phyloP scores from a whole-genome alignment of 208 protist genomes.

The Vickermania ingenoplastis region DNA sequence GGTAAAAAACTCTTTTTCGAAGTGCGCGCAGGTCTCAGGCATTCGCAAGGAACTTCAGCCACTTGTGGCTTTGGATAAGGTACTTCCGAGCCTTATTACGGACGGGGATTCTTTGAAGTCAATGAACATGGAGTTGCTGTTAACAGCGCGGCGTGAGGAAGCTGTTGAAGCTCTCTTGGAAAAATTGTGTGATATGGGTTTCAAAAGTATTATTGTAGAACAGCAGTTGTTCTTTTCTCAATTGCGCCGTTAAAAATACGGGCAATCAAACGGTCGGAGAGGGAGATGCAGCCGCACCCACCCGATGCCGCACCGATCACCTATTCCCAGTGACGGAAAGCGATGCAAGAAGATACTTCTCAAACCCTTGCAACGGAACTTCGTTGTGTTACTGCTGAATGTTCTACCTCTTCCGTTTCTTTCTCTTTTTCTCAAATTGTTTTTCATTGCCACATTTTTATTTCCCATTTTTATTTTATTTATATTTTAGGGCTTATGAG shows the following conservation, averaged over 20 bases:
- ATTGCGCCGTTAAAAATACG: too few relatives aligned
- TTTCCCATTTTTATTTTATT: background rate
- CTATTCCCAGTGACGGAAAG: too few relatives aligned
- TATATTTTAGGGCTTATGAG: background rate
- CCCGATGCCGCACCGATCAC: background rate
- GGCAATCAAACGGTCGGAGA: background rate
- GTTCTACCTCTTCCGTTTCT: too few relatives aligned
- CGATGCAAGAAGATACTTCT: too few relatives aligned
- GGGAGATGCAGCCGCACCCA: background rate
- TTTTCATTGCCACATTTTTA: background rate
- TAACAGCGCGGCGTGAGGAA: too few relatives aligned
- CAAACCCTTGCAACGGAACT: too few relatives aligned
- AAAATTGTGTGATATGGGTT: conserved; percentile 2
- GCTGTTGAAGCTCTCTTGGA: background rate
- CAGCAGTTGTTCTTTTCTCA: too few relatives aligned
- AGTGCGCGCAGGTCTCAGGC: background rate
- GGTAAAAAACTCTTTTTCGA: background rate
- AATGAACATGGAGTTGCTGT: too few relatives aligned
- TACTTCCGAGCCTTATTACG: background rate
- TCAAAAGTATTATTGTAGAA: background rate
- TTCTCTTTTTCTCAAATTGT: too few relatives aligned
- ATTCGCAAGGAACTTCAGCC: background rate
- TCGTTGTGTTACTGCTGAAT: too few relatives aligned
- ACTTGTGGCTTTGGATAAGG: background rate
- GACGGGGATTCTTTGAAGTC: too few relatives aligned